Conservation (phyloP, 345 rosid species). For the Syzygium aromaticum region DNA sequence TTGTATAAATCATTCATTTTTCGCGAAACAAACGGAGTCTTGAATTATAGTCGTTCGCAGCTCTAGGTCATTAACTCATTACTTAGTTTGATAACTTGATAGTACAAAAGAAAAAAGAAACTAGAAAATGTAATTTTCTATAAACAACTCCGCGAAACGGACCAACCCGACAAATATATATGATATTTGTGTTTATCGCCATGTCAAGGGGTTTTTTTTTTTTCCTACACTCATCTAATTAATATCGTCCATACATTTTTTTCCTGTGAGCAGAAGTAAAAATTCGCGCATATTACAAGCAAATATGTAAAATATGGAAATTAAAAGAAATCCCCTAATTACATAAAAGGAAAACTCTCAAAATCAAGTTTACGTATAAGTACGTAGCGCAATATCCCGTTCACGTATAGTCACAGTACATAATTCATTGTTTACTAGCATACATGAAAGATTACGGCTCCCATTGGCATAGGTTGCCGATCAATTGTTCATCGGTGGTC, state of each 20-base stretch:
- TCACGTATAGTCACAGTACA: neutral
- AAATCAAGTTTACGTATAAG: neutral
- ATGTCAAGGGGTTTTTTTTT: neutral
- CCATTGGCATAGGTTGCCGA: neutral
- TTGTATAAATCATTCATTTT: neutral
- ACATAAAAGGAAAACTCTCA: neutral
- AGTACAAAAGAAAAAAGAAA: too few relatives aligned
- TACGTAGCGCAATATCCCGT: too few relatives aligned
- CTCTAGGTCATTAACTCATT: neutral
- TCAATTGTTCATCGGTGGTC: fast-evolving
- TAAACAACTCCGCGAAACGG: too few relatives aligned
- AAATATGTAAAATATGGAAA: neutral
- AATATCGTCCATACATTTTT: neutral
- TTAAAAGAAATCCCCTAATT: neutral
- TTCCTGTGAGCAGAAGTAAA: neutral
- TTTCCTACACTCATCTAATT: neutral
- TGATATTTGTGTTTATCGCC: neutral
- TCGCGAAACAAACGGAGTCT: neutral
- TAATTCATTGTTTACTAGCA: neutral
- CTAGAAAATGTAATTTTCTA: too few relatives aligned
- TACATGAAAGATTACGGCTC: neutral
- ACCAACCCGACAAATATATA: too few relatives aligned
- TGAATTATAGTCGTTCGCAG: too few relatives aligned
- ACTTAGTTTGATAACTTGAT: neutral
- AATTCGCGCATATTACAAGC: neutral